Conservation (phyloP, 768 basidiomycete species). For the Tulasnella sp. region DNA sequence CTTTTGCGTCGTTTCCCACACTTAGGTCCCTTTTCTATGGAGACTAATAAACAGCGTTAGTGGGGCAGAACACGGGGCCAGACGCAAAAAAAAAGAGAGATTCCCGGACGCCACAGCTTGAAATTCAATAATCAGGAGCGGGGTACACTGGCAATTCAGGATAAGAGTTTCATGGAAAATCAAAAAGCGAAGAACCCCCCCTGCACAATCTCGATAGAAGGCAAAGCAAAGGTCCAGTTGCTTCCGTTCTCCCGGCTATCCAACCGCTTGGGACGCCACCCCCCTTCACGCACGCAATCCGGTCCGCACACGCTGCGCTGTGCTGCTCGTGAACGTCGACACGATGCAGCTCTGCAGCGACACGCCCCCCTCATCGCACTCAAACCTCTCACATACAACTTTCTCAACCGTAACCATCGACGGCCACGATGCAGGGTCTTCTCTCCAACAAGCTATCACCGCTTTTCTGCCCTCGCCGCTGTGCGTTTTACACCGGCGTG, state of each 20-base stretch:
- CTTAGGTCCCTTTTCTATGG: neutral
- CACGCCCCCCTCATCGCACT: neutral
- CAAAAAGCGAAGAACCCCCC: too few relatives aligned
- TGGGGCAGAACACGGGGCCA: neutral
- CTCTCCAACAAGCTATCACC: neutral
- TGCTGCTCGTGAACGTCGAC: too few relatives aligned
- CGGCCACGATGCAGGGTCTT: neutral
- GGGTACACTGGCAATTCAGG: neutral
- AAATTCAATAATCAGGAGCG: neutral
- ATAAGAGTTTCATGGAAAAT: too few relatives aligned
- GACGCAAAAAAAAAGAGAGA: neutral
- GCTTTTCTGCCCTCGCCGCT: neutral
- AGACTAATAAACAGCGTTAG: neutral
- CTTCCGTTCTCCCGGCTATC: neutral
- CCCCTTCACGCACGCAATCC: neutral
- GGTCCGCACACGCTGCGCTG: neutral
- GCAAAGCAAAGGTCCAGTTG: neutral
- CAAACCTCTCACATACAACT: neutral
- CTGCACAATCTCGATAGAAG: neutral
- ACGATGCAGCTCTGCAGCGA: neutral
- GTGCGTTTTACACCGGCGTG: constrained; percentile 2
- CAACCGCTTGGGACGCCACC: neutral
- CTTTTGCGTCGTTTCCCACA: neutral
- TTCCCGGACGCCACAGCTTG: neutral
- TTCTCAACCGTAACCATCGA: neutral